Base-by-base conservation (phyloP, 805 yeast species). In the Hanseniaspora pseudoguilliermondii region DNA sequence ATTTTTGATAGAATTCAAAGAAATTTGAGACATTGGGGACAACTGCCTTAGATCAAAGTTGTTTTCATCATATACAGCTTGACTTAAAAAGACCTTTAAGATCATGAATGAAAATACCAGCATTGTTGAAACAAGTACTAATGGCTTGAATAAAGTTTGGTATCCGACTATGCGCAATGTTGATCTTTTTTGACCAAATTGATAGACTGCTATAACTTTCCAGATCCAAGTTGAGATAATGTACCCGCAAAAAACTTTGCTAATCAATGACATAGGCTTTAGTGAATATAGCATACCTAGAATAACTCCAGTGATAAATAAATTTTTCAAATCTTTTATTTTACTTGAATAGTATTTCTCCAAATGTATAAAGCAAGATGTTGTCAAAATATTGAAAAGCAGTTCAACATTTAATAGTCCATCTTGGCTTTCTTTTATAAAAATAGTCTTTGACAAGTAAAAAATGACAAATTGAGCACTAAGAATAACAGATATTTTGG, bases 21-120 rank as follows among this genome's bases (percentile, higher is more conserved):
- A 70, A 44, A 81, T 71, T 67, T 83, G 84, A 73, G 84, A 87
- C 57, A 75, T 74, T 0, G 95, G 79, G 9, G 85, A 71, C 75
- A 91, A 71, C 58, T 74, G 70, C 10, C 80, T 40, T 8, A 49
- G 32, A n/a, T 56, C 58, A 25, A 27, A 78, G 5, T 83, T 76
- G 4, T 84, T 88, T 20, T 76, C 76, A 10, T 87, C 87, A 36
- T 70, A 70, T 58, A 70, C 70, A 47, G 47, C 47, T 10, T 50
- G 29, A 5, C 13, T 11, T 7, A 50, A 6, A 29, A 46, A 64
- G 68, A 10, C 64, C 67, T 53, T 73, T 42, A 29, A 55, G 35
- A 53, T 15, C 25, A 36, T 10, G 6, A 23, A 18, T 43, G 41
- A 38, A 43, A 54, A 23, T 36, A 57, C 49, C 18, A 56, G 25